Base-by-base conservation (phyloP, 2,329 filamentous ascomycete species). In the Rachicladosporium sp. region DNA sequence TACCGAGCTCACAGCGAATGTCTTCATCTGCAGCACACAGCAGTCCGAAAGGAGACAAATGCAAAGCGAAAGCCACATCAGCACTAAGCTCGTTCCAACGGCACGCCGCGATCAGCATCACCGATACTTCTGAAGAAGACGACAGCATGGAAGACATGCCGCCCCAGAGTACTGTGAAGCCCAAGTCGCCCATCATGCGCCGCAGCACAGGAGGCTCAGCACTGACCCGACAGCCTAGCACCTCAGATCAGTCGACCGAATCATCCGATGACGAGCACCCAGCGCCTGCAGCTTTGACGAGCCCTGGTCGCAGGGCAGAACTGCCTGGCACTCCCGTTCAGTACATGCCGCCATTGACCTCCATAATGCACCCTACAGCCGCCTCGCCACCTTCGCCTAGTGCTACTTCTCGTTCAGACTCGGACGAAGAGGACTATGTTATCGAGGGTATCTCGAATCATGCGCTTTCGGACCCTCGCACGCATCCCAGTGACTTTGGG, bases 401-500 rank as follows among this genome's bases (percentile, higher is more conserved):
- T 35, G 37, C 4, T 27, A 36, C 40, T 10, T 42, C 44, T 11
- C 42, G 44, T 9, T 40, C 45, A 6, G 42, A 47, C 9, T 27
- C 23, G 23, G 23, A 27, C 8, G 23, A 27, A 27, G 23, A 27
- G 8, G 23, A 27, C 23, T 55, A 46, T 31, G 46, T 50, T 10
- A 46, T 57, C 19, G 53, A 56, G 27, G 36, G 29, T 10, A 56
- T 57, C 36, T 30, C 56, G 10, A 44, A 43, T 1, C 53, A 57
- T 38, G 45, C 45, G 12, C 41, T 48, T 34, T 50, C 48, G 4
- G 52, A 57, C 30, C 52, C 52, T 8, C 23, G 35, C 10, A 53
- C 50, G 2, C 54, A 56, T 35, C 48, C 52, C 3, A 19, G 40
- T 3, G 31, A 47, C 2, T 21, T 46, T 7, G 53, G 53, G 7